A percentile compares a stretch with the other conserved stretches of the same genome.
These are phyloP conservation scores for Candida railenensis DNA, from an alignment of 805 yeast species.

Conservation along the genomic window DNA sequence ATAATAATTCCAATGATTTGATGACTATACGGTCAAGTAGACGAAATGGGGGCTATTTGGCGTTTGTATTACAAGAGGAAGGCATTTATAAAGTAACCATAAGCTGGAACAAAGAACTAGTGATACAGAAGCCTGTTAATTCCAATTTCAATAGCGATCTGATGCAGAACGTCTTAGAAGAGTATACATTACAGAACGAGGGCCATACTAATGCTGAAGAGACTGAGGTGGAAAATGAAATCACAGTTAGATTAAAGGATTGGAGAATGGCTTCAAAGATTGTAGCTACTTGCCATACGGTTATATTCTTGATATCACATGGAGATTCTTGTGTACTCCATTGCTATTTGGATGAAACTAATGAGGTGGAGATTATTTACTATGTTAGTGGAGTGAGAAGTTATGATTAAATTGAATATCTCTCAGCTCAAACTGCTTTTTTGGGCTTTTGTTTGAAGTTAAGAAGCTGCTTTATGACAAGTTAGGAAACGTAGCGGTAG, in stretches of 20 bases:
- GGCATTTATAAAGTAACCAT: slow-evolving; percentile 51
- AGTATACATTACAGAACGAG: slow-evolving; percentile 4
- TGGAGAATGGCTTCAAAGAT: slow-evolving; percentile 68
- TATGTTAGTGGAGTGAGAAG: slow-evolving; percentile 45
- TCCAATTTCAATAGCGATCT: slow-evolving; percentile 21
- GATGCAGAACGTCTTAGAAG: slow-evolving; percentile 15
- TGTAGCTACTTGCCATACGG: slow-evolving; percentile 59
- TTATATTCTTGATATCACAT: slow-evolving; percentile 57
- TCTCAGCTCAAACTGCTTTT: too few relatives aligned
- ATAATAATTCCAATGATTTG: slow-evolving; percentile 24
- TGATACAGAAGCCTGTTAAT: slow-evolving; percentile 35
- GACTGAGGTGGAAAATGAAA: slow-evolving; percentile 34
- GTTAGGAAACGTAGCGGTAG: too few relatives aligned
- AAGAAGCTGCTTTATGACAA: too few relatives aligned
- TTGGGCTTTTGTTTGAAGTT: too few relatives aligned
- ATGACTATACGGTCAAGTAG: slow-evolving; percentile 51
- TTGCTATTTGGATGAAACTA: slow-evolving; percentile 63
- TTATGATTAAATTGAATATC: too few relatives aligned
- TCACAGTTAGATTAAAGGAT: slow-evolving; percentile 56
- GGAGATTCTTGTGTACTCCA: slow-evolving; percentile 62
- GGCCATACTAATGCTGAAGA: slow-evolving; percentile 13
- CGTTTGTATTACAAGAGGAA: slow-evolving; percentile 54
- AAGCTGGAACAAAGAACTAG: slow-evolving; percentile 57
- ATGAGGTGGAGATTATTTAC: slow-evolving; percentile 63
- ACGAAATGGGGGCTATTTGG: slow-evolving; percentile 46